Evolutionary conservation across 495 filamentous ascomycete genomes (phyloP), one percentile per base, ranked within the genome.

Genomic region (Lophium mytilinum): DNA sequence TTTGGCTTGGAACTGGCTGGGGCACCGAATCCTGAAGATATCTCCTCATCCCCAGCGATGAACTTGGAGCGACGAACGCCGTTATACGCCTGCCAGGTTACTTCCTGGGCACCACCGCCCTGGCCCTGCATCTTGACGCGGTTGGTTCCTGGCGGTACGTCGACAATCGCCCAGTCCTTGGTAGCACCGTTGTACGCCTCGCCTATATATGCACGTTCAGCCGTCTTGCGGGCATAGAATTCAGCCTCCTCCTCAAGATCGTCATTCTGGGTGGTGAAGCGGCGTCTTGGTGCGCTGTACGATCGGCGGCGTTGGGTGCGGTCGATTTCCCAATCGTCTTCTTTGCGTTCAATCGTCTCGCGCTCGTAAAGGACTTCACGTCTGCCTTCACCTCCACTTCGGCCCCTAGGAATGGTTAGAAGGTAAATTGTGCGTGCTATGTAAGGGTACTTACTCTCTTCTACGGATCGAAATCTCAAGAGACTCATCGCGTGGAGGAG

Each of bases 81-180:
- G 65, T 87, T 88, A 66, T 89, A 89, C 54, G 82, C 78, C 64
- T 81, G 76, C 87, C 87, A 90, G 37, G 81, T 85, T 36, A 88
- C 78, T 60, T 88, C 86, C 62, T 85, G 78, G 17, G 68, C 68
- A 42, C 71, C 85, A 46, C 85, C 84, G 30, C 86, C 86, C 17
- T 78, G 76, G 56, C 86, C 85, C 63, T 91, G 85, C 79, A 91
- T 84, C 39, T 75, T 75, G 42, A 91, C 86, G 39, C 85, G 76
- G 68, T 84, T 80, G 0, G 86, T 91, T 52, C 87, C 87, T 12
- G 86, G 85, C 5, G 87, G 87, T 6, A 91, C 84, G 68, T 91
- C 87, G 18, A 90, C 80, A 53, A 90, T 87, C 50, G 78, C 75
- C 81, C 87, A 90, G 65, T 87, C 82, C 60, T 75, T 80, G 39